phyloP scores from a whole-genome alignment of 495 filamentous ascomycete genomes.

The Penicillium bovifimosum region DNA sequence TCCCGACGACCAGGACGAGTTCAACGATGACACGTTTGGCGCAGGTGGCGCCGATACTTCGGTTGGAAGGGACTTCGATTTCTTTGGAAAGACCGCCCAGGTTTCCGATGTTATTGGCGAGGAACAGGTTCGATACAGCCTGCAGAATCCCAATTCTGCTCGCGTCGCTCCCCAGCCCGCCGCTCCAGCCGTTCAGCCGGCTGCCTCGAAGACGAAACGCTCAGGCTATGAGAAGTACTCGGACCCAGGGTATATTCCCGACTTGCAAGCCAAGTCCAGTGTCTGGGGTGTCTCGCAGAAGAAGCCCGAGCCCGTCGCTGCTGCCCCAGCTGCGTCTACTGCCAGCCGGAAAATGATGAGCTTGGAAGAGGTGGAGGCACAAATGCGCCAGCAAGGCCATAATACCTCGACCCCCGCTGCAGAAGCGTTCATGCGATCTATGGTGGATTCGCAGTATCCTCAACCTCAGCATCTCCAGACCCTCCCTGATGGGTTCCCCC shows the following conservation, averaged over 20 bases:
- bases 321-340: slow-evolving; percentile 5
- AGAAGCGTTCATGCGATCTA: slow-evolving; percentile 28
- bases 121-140: slow-evolving; percentile 76
- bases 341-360: slow-evolving; percentile 73
- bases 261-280: slow-evolving; percentile 86
- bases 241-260: slow-evolving; percentile 67
- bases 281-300: slow-evolving; percentile 81
- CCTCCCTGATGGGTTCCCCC: slow-evolving; percentile 36
- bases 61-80: slow-evolving; percentile 93
- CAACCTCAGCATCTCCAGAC: slow-evolving; percentile 39
- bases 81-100: slow-evolving; percentile 85
- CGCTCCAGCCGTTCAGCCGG: slow-evolving; percentile 14
- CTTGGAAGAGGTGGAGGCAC: slow-evolving; percentile 93
- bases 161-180: slow-evolving; percentile 29
- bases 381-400: slow-evolving; percentile 69
- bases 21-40: slow-evolving; percentile 99
- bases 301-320: slow-evolving; percentile 30
- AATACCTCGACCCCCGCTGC: slow-evolving; percentile 33
- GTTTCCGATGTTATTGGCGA: slow-evolving; percentile 80
- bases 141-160: slow-evolving; percentile 52
- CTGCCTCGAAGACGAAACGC: slow-evolving; percentile 41
- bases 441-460: slow-evolving; percentile 29
- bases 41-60: slow-evolving; percentile 34
- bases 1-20: slow-evolving; percentile 85
- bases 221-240: slow-evolving; percentile 88